Percentiles rank a stretch among this genome's conserved stretches.
Conservation (phyloP, 2,329 filamentous ascomycete species). For the Stemphylium vesicarium region DNA sequence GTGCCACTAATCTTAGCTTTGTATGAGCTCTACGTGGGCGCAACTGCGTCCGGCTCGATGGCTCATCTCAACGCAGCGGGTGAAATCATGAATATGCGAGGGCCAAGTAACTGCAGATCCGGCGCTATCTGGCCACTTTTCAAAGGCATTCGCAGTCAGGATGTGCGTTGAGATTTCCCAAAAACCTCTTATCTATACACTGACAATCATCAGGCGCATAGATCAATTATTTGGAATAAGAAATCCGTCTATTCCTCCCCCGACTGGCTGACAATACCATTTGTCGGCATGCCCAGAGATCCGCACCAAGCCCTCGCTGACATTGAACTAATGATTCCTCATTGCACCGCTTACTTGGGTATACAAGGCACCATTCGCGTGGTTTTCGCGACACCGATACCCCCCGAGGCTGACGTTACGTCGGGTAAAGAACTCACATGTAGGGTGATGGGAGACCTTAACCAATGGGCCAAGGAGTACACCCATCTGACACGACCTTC, state of each 20-base stretch:
- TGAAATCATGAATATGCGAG: slow-evolving; percentile 42
- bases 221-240: slow-evolving; percentile 34
- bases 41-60: slow-evolving; percentile 35
- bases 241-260: slow-evolving; percentile 33
- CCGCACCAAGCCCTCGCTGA: slow-evolving; percentile 35
- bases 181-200: neutral
- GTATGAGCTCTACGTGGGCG: slow-evolving; percentile 42
- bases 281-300: slow-evolving; percentile 28
- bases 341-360: slow-evolving; percentile 23
- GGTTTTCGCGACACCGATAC: slow-evolving; percentile 27
- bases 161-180: slow-evolving; percentile 23
- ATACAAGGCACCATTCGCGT: slow-evolving; percentile 25
- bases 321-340: slow-evolving; percentile 37
- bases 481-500: neutral
- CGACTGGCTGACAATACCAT: slow-evolving; percentile 42
- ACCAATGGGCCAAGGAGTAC: slow-evolving; percentile 1
- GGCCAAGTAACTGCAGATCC: slow-evolving; percentile 34
- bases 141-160: slow-evolving; percentile 37
- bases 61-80: slow-evolving; percentile 37
- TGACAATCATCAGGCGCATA: slow-evolving; percentile 32
- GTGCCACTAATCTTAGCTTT: slow-evolving; percentile 39
- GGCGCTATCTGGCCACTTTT: slow-evolving; percentile 34
- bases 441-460: slow-evolving; percentile 23
- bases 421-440: slow-evolving; percentile 21
- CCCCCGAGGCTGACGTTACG: slow-evolving; percentile 16